Conservation (phyloP, 495 filamentous ascomycete genomes). For the Penicillium canariense region DNA sequence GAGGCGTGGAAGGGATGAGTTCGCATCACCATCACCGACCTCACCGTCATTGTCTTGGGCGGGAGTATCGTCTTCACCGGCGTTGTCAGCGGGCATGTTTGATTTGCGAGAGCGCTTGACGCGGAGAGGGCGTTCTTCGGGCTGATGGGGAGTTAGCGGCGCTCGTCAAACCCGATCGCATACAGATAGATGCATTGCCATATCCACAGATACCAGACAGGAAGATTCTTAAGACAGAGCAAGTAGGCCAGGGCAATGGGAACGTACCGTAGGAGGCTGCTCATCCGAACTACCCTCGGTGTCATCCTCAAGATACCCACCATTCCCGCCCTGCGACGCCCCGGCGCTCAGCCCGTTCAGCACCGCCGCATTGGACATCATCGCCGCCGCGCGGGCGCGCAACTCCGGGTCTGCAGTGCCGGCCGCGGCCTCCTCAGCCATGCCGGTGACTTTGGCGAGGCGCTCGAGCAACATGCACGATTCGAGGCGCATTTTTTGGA, state of each 20-base stretch:
- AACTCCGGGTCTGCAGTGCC: constrained; percentile 36
- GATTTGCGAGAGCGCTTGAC: constrained; percentile 73
- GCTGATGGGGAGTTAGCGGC: constrained; percentile 45
- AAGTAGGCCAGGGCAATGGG: no score
- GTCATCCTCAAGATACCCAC: constrained; percentile 41
- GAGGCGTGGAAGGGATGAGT: constrained; percentile 32
- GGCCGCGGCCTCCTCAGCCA: constrained; percentile 49
- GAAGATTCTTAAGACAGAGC: no score
- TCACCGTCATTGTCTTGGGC: constrained; percentile 22
- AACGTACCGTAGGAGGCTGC: constrained; percentile 45
- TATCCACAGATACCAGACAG: neutral
- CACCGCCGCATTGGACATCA: constrained; percentile 30
- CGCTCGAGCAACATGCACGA: constrained; percentile 87
- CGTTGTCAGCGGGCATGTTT: constrained; percentile 30
- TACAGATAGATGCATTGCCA: neutral
- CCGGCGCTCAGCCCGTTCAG: constrained; percentile 24
- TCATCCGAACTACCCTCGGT: constrained; percentile 51
- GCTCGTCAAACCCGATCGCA: neutral
- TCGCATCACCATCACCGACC: constrained; percentile 14
- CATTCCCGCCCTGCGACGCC: constrained; percentile 21
- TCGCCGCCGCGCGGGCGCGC: constrained; percentile 33
- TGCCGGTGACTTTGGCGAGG: constrained; percentile 78
- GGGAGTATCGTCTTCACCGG: constrained; percentile 20
- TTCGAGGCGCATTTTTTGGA: constrained; percentile 90
- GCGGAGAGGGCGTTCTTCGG: constrained; percentile 86